These are phyloP conservation scores for Botrytis medusae DNA, from an alignment of 2,329 filamentous ascomycete species.

Conservation along the genomic window DNA sequence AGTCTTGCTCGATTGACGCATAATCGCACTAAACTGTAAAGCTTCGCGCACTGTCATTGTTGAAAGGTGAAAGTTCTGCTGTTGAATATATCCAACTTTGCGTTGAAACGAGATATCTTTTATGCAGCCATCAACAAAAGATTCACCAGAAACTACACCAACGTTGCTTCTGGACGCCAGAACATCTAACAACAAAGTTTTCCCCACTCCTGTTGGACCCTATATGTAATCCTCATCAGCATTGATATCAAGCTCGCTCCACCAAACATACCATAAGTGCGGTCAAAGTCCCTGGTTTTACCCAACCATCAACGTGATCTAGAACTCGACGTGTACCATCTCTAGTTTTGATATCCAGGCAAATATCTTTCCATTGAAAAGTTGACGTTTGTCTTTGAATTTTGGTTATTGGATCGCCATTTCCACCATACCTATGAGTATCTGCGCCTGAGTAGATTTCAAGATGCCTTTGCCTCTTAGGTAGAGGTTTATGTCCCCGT, in stretches of 20 bases:
- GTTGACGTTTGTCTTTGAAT: conserved; percentile 21
- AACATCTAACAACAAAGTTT: conserved; percentile 81
- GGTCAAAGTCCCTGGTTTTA: conserved; percentile 68
- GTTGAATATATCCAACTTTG: conserved; percentile 74
- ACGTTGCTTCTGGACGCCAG: conserved; percentile 78
- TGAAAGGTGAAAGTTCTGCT: conserved; percentile 79
- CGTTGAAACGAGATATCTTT: conserved; percentile 73
- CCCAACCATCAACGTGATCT: conserved; percentile 68
- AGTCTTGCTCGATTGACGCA: conserved; percentile 76
- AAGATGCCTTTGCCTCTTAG: conserved; percentile 15
- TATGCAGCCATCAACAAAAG: conserved; percentile 64
- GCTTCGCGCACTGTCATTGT: conserved; percentile 88
- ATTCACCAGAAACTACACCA: conserved; percentile 84
- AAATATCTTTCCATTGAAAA: conserved; percentile 44
- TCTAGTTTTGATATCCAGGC: conserved; percentile 74
- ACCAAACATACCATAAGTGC: conserved; percentile 55
- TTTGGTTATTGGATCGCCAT: conserved; percentile 7
- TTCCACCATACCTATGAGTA: conserved; percentile 23
- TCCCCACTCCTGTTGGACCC: conserved; percentile 63
- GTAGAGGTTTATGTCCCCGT: conserved; percentile 55
- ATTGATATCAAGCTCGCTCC: neutral
- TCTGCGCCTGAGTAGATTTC: conserved; percentile 22
- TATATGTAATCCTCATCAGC: conserved; percentile 1
- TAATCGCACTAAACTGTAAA: conserved; percentile 77
- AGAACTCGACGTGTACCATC: conserved; percentile 61